phyloP scores from a whole-genome alignment of 2,329 filamentous ascomycete genomes.

The Exophiala calicioides region DNA sequence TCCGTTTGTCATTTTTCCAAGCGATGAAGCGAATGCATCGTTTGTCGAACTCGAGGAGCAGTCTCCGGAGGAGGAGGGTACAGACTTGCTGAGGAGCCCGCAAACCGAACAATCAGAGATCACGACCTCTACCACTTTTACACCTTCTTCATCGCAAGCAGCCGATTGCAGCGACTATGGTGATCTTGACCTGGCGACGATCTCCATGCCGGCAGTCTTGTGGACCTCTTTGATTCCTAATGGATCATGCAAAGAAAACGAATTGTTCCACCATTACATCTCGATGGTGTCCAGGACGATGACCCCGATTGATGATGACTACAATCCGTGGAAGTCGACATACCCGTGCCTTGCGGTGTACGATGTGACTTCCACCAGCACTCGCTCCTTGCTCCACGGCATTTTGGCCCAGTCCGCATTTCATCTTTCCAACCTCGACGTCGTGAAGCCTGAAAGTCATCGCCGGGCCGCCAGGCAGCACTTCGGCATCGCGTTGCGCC shows the following conservation, averaged over 20 bases:
- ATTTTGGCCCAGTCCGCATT: conserved; percentile 18
- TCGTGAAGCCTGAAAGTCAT: conserved; percentile 2
- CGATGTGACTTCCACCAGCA: neutral
- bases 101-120: too few species aligned
- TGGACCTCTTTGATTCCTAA: conserved; percentile 4
- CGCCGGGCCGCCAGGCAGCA: conserved; percentile 8
- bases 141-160: too few species aligned
- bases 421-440: conserved; percentile 11
- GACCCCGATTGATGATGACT: conserved; percentile 14
- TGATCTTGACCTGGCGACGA: too few species aligned
- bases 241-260: conserved; percentile 9
- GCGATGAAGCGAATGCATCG: conserved; percentile 2
- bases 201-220: conserved; percentile 6
- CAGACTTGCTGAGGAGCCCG: too few species aligned
- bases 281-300: conserved; percentile 8
- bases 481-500: conserved; percentile 9
- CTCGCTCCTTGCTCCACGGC: conserved; percentile 8
- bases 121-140: too few species aligned
- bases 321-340: conserved; percentile 16
- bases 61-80: too few species aligned
- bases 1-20: conserved; percentile 13
- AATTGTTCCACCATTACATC: conserved; percentile 17
- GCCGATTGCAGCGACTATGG: too few species aligned
- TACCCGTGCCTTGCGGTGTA: conserved; percentile 17
- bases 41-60: neutral